A percentile compares a stretch with the other conserved stretches of the same genome.
Conservation (phyloP, 805 yeast species). For the Torulaspora delbrueckii region DNA sequence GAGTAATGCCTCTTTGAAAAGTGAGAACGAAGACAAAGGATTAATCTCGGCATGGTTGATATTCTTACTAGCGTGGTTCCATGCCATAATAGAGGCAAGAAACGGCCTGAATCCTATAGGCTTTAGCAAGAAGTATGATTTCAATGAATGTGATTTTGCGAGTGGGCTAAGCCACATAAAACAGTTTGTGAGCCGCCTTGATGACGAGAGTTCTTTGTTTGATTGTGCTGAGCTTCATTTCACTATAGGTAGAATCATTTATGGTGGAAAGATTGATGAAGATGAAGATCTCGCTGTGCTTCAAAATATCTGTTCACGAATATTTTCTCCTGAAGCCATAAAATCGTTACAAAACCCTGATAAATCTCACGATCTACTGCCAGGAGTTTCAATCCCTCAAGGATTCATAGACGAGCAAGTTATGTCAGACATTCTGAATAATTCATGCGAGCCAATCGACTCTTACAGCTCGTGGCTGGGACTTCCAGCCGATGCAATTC, state of each 20-base stretch:
- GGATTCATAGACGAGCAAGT: not conserved
- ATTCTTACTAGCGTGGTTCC: conserved; percentile 65
- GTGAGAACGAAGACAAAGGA: conserved; percentile 28
- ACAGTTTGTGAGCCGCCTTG: conserved; percentile 13
- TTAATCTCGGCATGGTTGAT: conserved; percentile 26
- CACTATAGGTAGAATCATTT: conserved; percentile 17
- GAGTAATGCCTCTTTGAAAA: conserved; percentile 3
- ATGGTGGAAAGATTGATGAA: conserved; percentile 49
- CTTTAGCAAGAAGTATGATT: conserved; percentile 56
- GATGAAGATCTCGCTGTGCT: conserved; percentile 37
- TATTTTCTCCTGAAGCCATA: conserved; percentile 7
- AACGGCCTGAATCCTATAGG: conserved; percentile 59
- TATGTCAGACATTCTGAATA: conserved; percentile 3
- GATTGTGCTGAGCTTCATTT: conserved; percentile 2
- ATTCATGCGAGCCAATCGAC: conserved; percentile 11
- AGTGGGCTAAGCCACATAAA: conserved; percentile 44
- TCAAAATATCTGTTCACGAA: conserved; percentile 6
- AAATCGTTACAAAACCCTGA: not conserved
- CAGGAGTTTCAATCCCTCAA: conserved; percentile 12
- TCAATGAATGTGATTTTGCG: conserved; percentile 66
- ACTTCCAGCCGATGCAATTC: conserved; percentile 8
- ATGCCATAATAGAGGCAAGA: conserved; percentile 56
- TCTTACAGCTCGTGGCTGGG: conserved; percentile 13
- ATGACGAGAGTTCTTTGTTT: not conserved
- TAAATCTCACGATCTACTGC: conserved; percentile 10